phyloP scores from a whole-genome alignment of 106 monocot species.

The Acanthochlamys bracteata region DNA sequence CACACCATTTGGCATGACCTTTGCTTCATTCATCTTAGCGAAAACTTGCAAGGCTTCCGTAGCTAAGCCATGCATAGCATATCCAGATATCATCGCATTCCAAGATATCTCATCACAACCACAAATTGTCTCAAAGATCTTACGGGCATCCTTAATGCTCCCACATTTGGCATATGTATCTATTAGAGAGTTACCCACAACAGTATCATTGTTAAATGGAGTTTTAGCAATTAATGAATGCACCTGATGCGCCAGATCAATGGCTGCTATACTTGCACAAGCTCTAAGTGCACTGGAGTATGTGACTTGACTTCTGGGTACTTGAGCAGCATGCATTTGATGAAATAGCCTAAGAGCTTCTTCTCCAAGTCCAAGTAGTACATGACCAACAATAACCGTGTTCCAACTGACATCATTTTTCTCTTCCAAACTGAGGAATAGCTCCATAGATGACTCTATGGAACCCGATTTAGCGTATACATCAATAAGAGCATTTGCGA shows the following conservation, averaged over 20 bases:
- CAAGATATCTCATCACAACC: conserved; percentile 60
- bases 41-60: conserved; percentile 44
- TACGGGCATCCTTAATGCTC: conserved; percentile 35
- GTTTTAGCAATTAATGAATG: conserved; percentile 58
- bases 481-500: conserved; percentile 77
- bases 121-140: conserved; percentile 50
- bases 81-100: conserved; percentile 83
- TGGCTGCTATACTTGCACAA: conserved; percentile 62
- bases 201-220: conserved; percentile 32
- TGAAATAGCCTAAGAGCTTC: conserved; percentile 52
- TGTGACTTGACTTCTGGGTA: conserved; percentile 53
- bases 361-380: conserved; percentile 49
- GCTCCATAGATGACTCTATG: conserved; percentile 34
- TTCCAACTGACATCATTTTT: conserved; percentile 85
- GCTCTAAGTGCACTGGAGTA: conserved; percentile 80
- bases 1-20: conserved; percentile 40
- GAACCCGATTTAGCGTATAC: conserved; percentile 65
- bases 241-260: conserved; percentile 47
- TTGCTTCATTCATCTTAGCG: conserved; percentile 37
- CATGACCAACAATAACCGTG: conserved; percentile 65
- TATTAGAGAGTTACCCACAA: conserved; percentile 61
- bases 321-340: conserved; percentile 40
- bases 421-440: conserved; percentile 35
- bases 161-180: conserved; percentile 86
- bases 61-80: conserved; percentile 66